Percentiles rank a stretch among this genome's conserved stretches.
Evolutionary conservation across 805 yeast species (phyloP).

Genomic region (Hyphopichia homilentoma): DNA sequence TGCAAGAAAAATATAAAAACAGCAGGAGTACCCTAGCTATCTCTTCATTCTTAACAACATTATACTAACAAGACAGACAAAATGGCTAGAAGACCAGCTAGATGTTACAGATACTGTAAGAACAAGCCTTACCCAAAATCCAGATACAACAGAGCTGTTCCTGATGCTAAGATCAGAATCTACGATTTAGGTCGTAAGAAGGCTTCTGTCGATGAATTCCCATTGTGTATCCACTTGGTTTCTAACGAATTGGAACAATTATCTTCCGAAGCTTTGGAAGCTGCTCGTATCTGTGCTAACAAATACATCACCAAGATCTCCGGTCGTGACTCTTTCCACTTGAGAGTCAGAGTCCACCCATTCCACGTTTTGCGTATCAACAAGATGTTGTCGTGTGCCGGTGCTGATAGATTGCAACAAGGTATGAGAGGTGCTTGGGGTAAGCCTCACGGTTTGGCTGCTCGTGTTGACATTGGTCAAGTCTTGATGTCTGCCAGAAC

Average conservation of each 20-base stretch:
- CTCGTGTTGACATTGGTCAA: constrained; percentile 98
- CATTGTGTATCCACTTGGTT: constrained; percentile 98
- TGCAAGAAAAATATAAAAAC: too few relatives aligned
- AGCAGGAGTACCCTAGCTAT: too few relatives aligned
- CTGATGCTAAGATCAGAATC: constrained; percentile 99
- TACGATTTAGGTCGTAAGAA: constrained; percentile 99
- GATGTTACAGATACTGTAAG: constrained; percentile 99
- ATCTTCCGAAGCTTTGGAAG: constrained; percentile 99
- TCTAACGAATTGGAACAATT: constrained; percentile 99
- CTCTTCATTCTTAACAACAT: too few relatives aligned
- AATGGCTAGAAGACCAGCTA: constrained; percentile 99
- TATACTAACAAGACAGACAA: constrained; percentile 44
- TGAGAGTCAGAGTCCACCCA: constrained; percentile 99
- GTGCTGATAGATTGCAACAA: constrained; percentile 99
- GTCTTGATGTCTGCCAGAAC: constrained; percentile 97
- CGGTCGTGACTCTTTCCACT: constrained; percentile 99
- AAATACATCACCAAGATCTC: constrained; percentile 96
- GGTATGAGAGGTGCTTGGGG: constrained; percentile 99
- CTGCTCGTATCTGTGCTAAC: constrained; percentile 99
- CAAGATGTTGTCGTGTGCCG: constrained; percentile 99
- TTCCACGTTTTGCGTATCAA: constrained; percentile 99
- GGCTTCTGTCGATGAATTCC: constrained; percentile 99
- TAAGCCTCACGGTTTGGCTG: constrained; percentile 99
- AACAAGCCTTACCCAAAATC: constrained; percentile 99
- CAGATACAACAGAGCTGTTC: constrained; percentile 99